These are phyloP conservation scores for Blastobotrys ciferrii DNA, from an alignment of 1,139 yeast species.

Conservation along the genomic window DNA sequence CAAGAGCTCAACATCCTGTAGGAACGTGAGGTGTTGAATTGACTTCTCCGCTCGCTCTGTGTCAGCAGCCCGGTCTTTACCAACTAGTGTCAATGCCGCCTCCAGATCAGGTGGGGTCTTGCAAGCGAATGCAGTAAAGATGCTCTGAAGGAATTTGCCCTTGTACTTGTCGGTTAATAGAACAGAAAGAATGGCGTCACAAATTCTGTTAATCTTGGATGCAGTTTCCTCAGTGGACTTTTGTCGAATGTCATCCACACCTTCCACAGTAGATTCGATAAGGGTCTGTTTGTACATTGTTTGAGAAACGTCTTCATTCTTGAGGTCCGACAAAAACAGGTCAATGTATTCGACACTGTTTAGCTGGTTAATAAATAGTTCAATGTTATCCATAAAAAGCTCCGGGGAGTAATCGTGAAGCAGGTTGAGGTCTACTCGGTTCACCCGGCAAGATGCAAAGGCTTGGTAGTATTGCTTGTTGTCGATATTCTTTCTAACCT, in stretches of 20 bases:
- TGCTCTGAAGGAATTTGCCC: constrained; percentile 65
- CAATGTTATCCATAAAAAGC: constrained; percentile 61
- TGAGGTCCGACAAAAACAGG: constrained; percentile 79
- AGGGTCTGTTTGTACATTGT: constrained; percentile 81
- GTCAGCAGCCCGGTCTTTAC: constrained; percentile 40
- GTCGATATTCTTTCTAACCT: constrained; percentile 69
- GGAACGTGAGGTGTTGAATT: constrained; percentile 81
- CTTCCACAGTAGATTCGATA: constrained; percentile 28
- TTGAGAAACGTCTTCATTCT: constrained; percentile 79
- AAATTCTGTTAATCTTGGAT: constrained; percentile 68
- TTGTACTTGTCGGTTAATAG: constrained; percentile 52
- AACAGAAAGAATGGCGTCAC: constrained; percentile 64
- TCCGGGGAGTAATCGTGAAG: constrained; percentile 83
- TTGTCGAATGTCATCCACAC: constrained; percentile 25
- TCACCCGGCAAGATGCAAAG: constrained; percentile 79
- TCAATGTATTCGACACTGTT: constrained; percentile 75
- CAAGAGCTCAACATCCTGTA: constrained; percentile 82
- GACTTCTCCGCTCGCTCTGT: constrained; percentile 47
- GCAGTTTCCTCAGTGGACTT: constrained; percentile 5
- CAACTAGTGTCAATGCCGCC: constrained; percentile 67
- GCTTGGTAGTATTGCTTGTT: constrained; percentile 63
- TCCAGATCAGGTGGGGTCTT: constrained; percentile 82
- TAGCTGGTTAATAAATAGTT: constrained; percentile 68
- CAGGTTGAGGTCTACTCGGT: constrained; percentile 86
- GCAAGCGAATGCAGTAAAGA: constrained; percentile 89